These are phyloP conservation scores for Fomitiporia mediterranea DNA, from an alignment of 1,284 basidiomycete species.

Conservation along the genomic window DNA sequence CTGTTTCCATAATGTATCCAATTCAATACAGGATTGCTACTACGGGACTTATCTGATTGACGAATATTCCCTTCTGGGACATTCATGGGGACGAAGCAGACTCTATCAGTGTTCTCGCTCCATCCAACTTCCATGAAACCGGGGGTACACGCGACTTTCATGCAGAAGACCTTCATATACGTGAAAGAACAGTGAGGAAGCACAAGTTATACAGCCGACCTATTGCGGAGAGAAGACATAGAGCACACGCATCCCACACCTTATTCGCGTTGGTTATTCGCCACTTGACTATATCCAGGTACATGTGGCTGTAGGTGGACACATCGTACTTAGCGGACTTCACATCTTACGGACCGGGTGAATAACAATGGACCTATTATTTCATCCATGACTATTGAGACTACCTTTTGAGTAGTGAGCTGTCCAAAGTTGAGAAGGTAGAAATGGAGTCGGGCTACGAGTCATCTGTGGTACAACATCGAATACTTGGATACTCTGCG, in stretches of 20 bases:
- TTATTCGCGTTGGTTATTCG: conserved; percentile 13
- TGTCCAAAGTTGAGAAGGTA: neutral
- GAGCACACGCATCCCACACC: conserved; percentile 12
- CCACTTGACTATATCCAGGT: neutral
- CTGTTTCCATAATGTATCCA: neutral
- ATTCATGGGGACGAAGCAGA: neutral
- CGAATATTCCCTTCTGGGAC: neutral
- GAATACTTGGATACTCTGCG: neutral
- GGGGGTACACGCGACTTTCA: conserved; percentile 12
- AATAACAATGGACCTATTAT: neutral
- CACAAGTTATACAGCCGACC: neutral
- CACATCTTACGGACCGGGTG: neutral
- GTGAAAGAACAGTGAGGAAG: neutral
- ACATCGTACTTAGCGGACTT: neutral
- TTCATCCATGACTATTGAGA: conserved; percentile 2
- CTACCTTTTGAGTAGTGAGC: neutral
- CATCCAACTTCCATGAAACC: conserved; percentile 1
- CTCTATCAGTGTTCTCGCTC: neutral
- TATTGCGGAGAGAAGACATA: neutral
- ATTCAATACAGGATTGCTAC: neutral
- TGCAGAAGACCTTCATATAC: neutral
- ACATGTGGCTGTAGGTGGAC: conserved; percentile 1
- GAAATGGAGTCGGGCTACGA: neutral
- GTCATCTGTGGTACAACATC: neutral
- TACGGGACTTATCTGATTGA: neutral